These are phyloP conservation scores for Buxus sempervirens DNA, from an alignment of 164 flowering plant species.

Conservation along the genomic window DNA sequence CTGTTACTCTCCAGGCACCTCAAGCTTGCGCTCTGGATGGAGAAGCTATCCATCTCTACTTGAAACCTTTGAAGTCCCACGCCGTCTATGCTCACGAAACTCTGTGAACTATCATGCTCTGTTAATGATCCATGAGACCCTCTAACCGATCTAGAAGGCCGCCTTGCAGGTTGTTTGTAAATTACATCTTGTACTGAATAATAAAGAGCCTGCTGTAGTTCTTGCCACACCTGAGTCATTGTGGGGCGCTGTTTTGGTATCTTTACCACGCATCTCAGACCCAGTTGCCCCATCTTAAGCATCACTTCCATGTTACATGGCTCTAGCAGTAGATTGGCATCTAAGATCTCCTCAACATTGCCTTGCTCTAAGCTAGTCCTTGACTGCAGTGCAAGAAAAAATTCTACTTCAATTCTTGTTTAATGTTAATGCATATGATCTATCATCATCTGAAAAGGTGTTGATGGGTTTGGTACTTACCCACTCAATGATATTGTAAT, in stretches of 20 bases:
- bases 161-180: constrained; percentile 16
- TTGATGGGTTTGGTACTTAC: constrained; percentile 22
- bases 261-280: constrained; percentile 46
- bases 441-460: too few relatives aligned
- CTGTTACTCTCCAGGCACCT: constrained; percentile 43
- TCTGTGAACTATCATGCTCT: constrained; percentile 29
- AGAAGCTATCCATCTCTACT: constrained; percentile 54
- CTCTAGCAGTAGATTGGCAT: constrained; percentile 49
- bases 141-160: constrained; percentile 7
- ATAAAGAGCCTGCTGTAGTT: constrained; percentile 48
- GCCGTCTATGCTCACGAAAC: constrained; percentile 48
- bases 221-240: constrained; percentile 59
- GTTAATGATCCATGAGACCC: too few relatives aligned
- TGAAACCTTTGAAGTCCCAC: constrained; percentile 49
- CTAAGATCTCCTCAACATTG: constrained; percentile 50
- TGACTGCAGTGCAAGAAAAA: constrained; percentile 36
- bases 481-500: constrained; percentile 58
- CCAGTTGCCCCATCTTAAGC: constrained; percentile 65
- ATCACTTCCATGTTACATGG: constrained; percentile 61
- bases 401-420: neutral
- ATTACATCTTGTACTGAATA: constrained; percentile 19
- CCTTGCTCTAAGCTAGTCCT: constrained; percentile 52
- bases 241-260: constrained; percentile 59
- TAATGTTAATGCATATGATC: neutral
- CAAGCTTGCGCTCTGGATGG: constrained; percentile 45